Evolutionary conservation across 768 basidiomycete genomes (phyloP).

Genomic region (Clitopilus passeckerianus): DNA sequence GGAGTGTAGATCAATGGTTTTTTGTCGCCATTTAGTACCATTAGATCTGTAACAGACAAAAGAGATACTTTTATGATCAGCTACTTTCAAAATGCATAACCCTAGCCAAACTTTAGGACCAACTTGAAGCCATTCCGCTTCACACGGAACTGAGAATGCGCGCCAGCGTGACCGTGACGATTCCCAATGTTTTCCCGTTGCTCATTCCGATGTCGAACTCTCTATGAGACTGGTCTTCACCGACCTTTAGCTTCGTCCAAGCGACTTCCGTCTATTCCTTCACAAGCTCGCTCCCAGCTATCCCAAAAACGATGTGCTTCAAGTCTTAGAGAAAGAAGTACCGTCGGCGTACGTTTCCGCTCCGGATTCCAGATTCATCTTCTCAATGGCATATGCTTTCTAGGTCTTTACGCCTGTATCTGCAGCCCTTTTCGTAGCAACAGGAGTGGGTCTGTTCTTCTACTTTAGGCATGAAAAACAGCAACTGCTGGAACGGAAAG

Average conservation of each 20-base stretch:
- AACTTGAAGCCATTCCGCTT: too few relatives aligned
- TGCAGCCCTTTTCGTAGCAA: conserved; percentile 77
- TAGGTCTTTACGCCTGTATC: conserved; percentile 92
- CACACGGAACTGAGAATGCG: background rate
- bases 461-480: conserved; percentile 91
- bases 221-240: background rate
- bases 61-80: too few relatives aligned
- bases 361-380: background rate
- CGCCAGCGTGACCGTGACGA: background rate
- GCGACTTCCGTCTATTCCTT: background rate
- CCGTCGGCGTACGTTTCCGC: conserved; percentile 16
- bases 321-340: conserved; percentile 24
- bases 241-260: background rate
- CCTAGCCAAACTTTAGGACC: too few relatives aligned
- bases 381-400: background rate
- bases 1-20: too few relatives aligned
- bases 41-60: too few relatives aligned
- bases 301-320: conserved; percentile 17
- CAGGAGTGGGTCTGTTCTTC: conserved; percentile 76
- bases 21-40: too few relatives aligned
- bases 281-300: background rate
- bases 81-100: too few relatives aligned
- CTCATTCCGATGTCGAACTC: conserved; percentile 9
- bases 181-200: conserved; percentile 8
- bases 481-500: conserved; percentile 68